Conservation (phyloP, 164 flowering plant genomes). For the Vitis amurensis region DNA sequence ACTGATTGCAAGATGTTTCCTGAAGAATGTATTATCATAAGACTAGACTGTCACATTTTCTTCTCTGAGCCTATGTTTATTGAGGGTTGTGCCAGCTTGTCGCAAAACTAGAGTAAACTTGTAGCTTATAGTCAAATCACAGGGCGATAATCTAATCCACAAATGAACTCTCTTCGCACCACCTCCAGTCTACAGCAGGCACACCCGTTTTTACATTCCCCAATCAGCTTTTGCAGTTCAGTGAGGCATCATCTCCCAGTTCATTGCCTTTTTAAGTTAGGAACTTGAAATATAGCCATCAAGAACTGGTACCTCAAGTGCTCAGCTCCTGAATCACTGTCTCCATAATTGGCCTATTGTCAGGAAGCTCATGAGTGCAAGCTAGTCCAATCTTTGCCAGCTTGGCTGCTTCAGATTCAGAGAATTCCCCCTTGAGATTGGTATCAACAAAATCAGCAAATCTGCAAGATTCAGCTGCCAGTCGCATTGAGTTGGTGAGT, state of each 20-base stretch:
- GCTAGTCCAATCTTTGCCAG: conserved; percentile 33
- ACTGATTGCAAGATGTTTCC: too few species aligned
- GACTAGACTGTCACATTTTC: too few species aligned
- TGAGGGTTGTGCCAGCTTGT: too few species aligned
- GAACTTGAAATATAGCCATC: neutral
- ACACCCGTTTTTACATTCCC: too few species aligned
- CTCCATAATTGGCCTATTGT: conserved; percentile 43
- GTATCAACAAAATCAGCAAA: conserved; percentile 37
- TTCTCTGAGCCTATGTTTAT: too few species aligned
- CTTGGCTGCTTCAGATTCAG: conserved; percentile 35
- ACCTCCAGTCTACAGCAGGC: too few species aligned
- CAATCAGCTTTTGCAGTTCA: neutral
- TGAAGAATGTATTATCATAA: too few species aligned
- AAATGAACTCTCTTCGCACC: too few species aligned
- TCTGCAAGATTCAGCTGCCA: conserved; percentile 30
- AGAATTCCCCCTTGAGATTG: conserved; percentile 37
- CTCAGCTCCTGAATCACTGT: conserved; percentile 33
- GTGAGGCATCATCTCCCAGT: neutral
- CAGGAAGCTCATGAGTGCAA: conserved; percentile 45
- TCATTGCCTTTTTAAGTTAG: neutral
- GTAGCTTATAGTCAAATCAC: too few species aligned
- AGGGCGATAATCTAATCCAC: too few species aligned
- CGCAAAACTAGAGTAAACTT: too few species aligned
- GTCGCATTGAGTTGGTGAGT: conserved; percentile 29
- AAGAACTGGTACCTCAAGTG: conserved; percentile 10